phyloP scores from a whole-genome alignment of 257 asterid species.

The Solanum chaucha region DNA sequence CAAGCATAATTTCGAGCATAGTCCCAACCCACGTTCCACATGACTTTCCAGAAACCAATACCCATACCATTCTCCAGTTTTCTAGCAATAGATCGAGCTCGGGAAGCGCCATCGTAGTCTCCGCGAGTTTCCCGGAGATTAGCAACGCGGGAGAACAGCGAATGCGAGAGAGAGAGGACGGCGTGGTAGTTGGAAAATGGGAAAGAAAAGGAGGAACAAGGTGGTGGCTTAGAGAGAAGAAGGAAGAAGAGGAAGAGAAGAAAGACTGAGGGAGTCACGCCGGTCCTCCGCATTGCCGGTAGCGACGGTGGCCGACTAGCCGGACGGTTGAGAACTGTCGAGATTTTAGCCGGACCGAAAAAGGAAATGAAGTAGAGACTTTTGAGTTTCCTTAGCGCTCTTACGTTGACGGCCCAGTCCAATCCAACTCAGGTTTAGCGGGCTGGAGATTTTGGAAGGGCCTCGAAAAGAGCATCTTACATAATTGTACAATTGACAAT shows the following conservation, averaged over 20 bases:
- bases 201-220: constrained; percentile 14
- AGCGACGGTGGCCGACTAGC: background rate
- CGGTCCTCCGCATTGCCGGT: background rate
- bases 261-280: constrained; percentile 14
- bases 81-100: constrained; percentile 43
- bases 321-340: background rate
- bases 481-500: no score
- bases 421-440: background rate
- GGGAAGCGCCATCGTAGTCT: constrained; percentile 44
- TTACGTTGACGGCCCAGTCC: background rate
- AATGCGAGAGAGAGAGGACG: constrained; percentile 60
- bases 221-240: constrained; percentile 3
- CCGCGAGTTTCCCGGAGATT: constrained; percentile 66
- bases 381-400: background rate
- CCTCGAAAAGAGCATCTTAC: background rate
- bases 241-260: constrained; percentile 24
- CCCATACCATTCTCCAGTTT: constrained; percentile 41
- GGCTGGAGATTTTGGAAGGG: background rate
- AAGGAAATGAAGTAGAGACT: background rate
- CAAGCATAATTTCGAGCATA: constrained; percentile 49
- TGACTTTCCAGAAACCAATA: constrained; percentile 46
- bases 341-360: background rate
- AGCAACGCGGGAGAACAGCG: constrained; percentile 68
- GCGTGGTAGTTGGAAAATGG: constrained; percentile 40
- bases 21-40: constrained; percentile 54